Conservation (phyloP, 2,329 filamentous ascomycete genomes). For the Cryphonectria naterciae region DNA sequence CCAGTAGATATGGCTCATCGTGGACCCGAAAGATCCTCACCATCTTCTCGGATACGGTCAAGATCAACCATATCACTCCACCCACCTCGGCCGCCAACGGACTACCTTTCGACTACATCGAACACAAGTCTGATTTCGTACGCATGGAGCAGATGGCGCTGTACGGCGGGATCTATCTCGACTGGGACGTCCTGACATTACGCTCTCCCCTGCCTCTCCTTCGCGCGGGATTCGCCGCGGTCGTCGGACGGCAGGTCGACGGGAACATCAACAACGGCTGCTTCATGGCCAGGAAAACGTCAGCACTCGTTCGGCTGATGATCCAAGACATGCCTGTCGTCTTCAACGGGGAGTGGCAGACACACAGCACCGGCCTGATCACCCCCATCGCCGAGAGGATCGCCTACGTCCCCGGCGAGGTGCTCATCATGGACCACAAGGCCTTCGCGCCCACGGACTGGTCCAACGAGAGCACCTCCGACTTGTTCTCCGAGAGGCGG, state of each 20-base stretch:
- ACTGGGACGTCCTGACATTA: constrained; percentile 36
- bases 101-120: constrained; percentile 29
- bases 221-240: constrained; percentile 33
- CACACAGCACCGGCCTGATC: constrained; percentile 33
- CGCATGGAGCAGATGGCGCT: constrained; percentile 34
- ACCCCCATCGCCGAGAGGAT: constrained; percentile 35
- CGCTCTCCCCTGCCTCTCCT: constrained; percentile 33
- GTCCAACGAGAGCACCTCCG: constrained; percentile 24
- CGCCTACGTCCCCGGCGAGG: constrained; percentile 32
- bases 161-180: constrained; percentile 38
- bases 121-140: constrained; percentile 37
- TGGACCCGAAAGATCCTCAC: constrained; percentile 34
- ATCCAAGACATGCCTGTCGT: constrained; percentile 29
- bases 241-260: constrained; percentile 34
- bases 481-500: constrained; percentile 14
- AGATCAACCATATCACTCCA: constrained; percentile 30
- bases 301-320: constrained; percentile 31
- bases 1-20: constrained; percentile 26
- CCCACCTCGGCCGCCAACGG: constrained; percentile 28
- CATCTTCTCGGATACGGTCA: constrained; percentile 30
- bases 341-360: constrained; percentile 35
- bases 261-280: constrained; percentile 20
- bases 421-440: constrained; percentile 34
- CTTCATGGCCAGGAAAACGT: constrained; percentile 26
- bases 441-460: constrained; percentile 36